Conservation (phyloP, 2,329 filamentous ascomycete genomes). For the Rutstroemia sp. region DNA sequence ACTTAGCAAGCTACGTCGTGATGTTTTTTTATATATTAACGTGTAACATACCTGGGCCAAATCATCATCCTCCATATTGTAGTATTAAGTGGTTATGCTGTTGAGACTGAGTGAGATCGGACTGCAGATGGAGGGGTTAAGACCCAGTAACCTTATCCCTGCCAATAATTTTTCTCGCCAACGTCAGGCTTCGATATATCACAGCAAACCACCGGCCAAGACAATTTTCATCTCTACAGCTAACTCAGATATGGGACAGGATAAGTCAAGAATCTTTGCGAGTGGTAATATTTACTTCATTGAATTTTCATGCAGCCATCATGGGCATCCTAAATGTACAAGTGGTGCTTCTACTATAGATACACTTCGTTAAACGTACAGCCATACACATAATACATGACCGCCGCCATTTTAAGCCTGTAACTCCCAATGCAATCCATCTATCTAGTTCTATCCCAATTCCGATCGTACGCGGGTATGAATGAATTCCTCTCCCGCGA, state of each 20-base stretch:
- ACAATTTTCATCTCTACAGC: too few relatives aligned
- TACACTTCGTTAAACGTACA: constrained; percentile 3
- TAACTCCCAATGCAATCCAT: not conserved
- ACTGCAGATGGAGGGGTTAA: constrained; percentile 1
- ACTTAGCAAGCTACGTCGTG: not conserved
- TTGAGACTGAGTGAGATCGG: not conserved
- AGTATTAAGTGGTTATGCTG: not conserved
- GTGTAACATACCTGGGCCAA: constrained; percentile 25
- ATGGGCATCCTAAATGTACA: constrained; percentile 1
- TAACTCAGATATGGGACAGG: too few relatives aligned
- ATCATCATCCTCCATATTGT: constrained; percentile 30
- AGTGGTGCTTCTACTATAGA: constrained; percentile 1
- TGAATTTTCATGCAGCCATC: too few relatives aligned
- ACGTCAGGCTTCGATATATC: not conserved
- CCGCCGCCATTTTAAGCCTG: not conserved
- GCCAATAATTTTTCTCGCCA: not conserved
- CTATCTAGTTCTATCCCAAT: not conserved
- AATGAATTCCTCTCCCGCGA: constrained; percentile 20
- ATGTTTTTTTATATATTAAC: not conserved
- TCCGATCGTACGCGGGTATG: constrained; percentile 20
- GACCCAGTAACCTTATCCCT: not conserved
- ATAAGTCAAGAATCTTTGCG: too few relatives aligned
- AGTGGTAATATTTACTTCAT: too few relatives aligned
- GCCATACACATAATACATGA: not conserved
- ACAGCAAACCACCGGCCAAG: too few relatives aligned